phyloP scores from a whole-genome alignment of 148 eudicot genomes.

The Amaranthus palmeri region DNA sequence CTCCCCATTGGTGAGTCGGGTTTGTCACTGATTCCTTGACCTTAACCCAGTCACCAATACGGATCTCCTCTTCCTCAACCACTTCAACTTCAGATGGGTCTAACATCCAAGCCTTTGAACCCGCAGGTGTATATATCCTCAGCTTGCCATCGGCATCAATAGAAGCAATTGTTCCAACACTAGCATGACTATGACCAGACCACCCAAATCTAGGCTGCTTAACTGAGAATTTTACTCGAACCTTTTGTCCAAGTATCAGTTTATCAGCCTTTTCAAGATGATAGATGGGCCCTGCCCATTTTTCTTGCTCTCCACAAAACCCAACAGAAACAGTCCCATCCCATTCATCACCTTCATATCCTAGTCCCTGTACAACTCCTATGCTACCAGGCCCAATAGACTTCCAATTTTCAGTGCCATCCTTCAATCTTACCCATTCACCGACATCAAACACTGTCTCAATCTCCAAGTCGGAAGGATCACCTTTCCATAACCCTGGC shows the following conservation, averaged over 20 bases:
- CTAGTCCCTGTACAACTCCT: conserved; percentile 83
- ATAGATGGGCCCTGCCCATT: conserved; percentile 66
- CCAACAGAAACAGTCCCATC: conserved; percentile 68
- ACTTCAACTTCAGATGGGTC: conserved; percentile 90
- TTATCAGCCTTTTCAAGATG: conserved; percentile 58
- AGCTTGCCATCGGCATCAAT: conserved; percentile 93
- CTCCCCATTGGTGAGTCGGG: conserved; percentile 95
- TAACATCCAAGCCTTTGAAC: conserved; percentile 80
- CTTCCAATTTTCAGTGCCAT: conserved; percentile 58
- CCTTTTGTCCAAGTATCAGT: conserved; percentile 66
- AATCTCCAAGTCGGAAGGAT: conserved; percentile 79
- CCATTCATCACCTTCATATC: conserved; percentile 64
- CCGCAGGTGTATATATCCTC: conserved; percentile 82
- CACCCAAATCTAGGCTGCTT: conserved; percentile 96
- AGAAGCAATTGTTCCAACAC: conserved; percentile 72
- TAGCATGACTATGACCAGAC: conserved; percentile 84
- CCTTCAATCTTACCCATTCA: conserved; percentile 77
- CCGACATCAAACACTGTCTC: conserved; percentile 84
- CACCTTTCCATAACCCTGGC: conserved; percentile 83
- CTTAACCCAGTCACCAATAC: conserved; percentile 81
- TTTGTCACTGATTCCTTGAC: conserved; percentile 51
- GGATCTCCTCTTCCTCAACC: conserved; percentile 79
- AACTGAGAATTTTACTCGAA: conserved; percentile 52
- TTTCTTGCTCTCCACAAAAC: conserved; percentile 91
- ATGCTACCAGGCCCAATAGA: conserved; percentile 71